Evolutionary conservation across 140 eudicot species (phyloP).

Genomic region (Flaveria floridana): DNA sequence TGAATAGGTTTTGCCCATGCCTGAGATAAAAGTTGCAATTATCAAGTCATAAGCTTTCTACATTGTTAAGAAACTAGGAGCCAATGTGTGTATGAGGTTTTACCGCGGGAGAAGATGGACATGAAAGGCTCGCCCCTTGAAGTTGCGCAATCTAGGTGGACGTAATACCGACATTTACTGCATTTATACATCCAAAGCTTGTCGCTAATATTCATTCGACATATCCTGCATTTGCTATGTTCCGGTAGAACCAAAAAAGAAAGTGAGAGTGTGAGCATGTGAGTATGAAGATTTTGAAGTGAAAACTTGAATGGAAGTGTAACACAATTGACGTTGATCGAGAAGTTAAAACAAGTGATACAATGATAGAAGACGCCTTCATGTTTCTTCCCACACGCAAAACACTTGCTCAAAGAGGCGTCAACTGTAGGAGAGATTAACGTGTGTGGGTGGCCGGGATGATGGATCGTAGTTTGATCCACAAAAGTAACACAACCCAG

Average conservation of each 20-base stretch:
- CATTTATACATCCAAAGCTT: conserved; percentile 24
- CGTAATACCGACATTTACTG: conserved; percentile 14
- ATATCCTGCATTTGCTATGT: conserved; percentile 13
- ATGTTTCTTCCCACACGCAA: conserved; percentile 19
- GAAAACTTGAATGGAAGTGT: not conserved
- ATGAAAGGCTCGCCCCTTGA: conserved; percentile 2
- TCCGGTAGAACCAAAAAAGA: not conserved
- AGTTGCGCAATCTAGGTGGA: conserved; percentile 10
- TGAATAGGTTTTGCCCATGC: not conserved
- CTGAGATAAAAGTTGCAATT: not conserved
- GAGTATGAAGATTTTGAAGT: not conserved
- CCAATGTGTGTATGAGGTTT: not conserved
- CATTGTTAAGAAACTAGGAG: not conserved
- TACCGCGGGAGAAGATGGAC: conserved; percentile 15
- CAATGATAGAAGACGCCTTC: conserved; percentile 24
- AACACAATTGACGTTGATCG: conserved; percentile 15
- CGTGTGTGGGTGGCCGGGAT: conserved; percentile 30
- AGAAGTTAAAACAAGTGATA: conserved; percentile 2
- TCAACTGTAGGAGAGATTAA: not conserved
- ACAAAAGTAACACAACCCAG: conserved; percentile 5
- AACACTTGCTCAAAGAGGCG: conserved; percentile 4
- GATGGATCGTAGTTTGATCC: conserved; percentile 21
- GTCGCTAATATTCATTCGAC: not conserved
- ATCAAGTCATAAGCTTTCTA: not conserved
- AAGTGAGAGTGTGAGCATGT: conserved; percentile 8